A percentile compares a stretch with the other conserved stretches of the same genome.
Evolutionary conservation across 768 basidiomycete genomes (phyloP).

Genomic region (Pleurotus salmoneostramineus): DNA sequence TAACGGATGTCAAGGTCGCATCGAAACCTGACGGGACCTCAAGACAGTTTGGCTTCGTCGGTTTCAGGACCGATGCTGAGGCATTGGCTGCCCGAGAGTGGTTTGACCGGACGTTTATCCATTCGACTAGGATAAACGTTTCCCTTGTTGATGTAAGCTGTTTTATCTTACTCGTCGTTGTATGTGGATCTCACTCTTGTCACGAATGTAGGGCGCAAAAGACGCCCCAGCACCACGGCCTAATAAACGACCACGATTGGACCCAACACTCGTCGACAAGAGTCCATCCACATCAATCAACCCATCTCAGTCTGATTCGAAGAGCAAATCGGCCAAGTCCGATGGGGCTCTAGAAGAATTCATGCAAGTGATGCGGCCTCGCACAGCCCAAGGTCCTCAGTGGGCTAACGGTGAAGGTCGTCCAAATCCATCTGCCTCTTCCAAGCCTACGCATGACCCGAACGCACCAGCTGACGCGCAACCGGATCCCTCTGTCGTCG

Average conservation of each 20-base stretch:
- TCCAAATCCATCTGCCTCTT: background rate
- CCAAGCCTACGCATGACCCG: background rate
- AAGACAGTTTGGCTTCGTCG: slow-evolving; percentile 89
- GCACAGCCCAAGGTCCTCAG: slow-evolving; percentile 50
- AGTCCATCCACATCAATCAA: too few species aligned
- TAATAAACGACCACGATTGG: slow-evolving; percentile 62
- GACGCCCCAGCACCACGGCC: slow-evolving; percentile 66
- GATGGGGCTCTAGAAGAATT: slow-evolving; percentile 59
- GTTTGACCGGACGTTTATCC: slow-evolving; percentile 84
- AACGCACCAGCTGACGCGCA: background rate
- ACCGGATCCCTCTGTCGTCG: too few species aligned
- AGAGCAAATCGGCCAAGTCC: slow-evolving; percentile 18
- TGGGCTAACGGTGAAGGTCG: slow-evolving; percentile 55
- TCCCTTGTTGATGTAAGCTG: slow-evolving; percentile 69
- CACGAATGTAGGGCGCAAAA: slow-evolving; percentile 50
- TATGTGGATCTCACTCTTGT: slow-evolving; percentile 1
- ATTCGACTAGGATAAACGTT: slow-evolving; percentile 73
- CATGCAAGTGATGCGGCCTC: slow-evolving; percentile 70
- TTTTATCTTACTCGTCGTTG: too few species aligned
- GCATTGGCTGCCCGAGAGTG: slow-evolving; percentile 73
- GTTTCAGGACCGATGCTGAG: slow-evolving; percentile 78
- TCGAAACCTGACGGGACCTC: slow-evolving; percentile 74
- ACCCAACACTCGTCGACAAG: slow-evolving; percentile 21
- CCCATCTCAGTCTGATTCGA: too few species aligned
- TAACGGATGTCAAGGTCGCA: slow-evolving; percentile 87